A percentile compares a stretch with the other conserved stretches of the same genome.
These are phyloP conservation scores for Aspergillus sparsus DNA, from an alignment of 495 filamentous ascomycete species.

Conservation along the genomic window DNA sequence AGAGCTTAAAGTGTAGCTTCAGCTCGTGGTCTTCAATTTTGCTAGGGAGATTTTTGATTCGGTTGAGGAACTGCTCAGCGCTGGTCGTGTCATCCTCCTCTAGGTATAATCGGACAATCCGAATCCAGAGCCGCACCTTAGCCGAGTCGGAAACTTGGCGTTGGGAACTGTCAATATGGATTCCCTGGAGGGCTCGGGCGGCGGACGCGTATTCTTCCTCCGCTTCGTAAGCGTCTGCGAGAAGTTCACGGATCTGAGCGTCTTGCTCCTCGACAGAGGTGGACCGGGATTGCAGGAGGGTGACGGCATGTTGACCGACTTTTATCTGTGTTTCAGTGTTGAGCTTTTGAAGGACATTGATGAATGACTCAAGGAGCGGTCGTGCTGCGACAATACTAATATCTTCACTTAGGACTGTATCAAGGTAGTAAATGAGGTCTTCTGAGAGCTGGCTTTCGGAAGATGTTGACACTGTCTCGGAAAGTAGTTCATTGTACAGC, in stretches of 20 bases:
- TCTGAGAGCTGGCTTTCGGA: constrained; percentile 54
- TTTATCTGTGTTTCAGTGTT: constrained; percentile 63
- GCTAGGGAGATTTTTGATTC: constrained; percentile 87
- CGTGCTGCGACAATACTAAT: constrained; percentile 77
- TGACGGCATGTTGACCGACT: constrained; percentile 67
- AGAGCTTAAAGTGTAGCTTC: constrained; percentile 82
- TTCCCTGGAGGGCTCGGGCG: constrained; percentile 75
- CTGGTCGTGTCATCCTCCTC: constrained; percentile 89
- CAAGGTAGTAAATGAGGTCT: constrained; percentile 69
- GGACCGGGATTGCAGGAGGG: constrained; percentile 62
- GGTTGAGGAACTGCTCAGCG: constrained; percentile 86
- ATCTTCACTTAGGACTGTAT: constrained; percentile 64
- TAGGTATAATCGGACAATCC: constrained; percentile 91
- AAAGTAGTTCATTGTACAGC: constrained; percentile 67
- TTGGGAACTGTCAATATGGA: constrained; percentile 85
- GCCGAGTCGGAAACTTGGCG: constrained; percentile 75
- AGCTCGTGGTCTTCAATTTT: constrained; percentile 69
- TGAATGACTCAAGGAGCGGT: constrained; percentile 67
- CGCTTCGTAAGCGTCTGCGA: constrained; percentile 79
- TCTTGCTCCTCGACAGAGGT: constrained; percentile 86
- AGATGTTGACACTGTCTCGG: constrained; percentile 58
- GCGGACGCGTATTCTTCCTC: constrained; percentile 79
- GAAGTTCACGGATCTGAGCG: constrained; percentile 70
- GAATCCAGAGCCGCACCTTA: constrained; percentile 81
- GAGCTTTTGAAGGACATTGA: constrained; percentile 58